A percentile compares a stretch with the other conserved stretches of the same genome.
These are phyloP conservation scores for Sporothrix euskadiensis DNA, from an alignment of 2,329 filamentous ascomycete species.

Conservation along the genomic window DNA sequence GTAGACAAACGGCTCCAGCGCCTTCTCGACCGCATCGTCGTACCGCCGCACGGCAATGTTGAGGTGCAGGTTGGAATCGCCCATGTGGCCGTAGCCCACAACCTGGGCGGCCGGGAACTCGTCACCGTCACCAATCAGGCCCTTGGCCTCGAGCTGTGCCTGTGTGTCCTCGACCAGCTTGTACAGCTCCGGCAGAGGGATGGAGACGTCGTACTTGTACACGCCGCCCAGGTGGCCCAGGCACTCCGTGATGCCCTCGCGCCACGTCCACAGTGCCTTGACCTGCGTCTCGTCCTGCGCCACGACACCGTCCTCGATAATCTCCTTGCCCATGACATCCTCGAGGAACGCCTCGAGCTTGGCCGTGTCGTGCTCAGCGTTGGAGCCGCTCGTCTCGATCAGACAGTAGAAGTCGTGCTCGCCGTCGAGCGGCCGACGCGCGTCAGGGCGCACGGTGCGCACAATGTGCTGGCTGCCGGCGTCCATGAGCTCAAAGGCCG, in stretches of 20 bases:
- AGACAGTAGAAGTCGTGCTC: constrained; percentile 94
- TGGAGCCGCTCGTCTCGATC: constrained; percentile 93
- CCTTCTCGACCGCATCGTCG: constrained; percentile 81
- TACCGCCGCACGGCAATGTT: constrained; percentile 84
- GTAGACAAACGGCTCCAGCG: constrained; percentile 92
- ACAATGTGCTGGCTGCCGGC: constrained; percentile 77
- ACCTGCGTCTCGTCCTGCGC: constrained; percentile 93
- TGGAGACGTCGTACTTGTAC: constrained; percentile 98
- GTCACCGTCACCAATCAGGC: constrained; percentile 74
- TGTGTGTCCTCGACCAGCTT: constrained; percentile 82
- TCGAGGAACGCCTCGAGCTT: constrained; percentile 92
- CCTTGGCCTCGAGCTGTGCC: constrained; percentile 68
- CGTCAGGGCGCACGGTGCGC: constrained; percentile 66
- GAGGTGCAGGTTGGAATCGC: constrained; percentile 90
- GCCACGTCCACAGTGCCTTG: constrained; percentile 82
- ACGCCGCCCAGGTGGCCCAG: constrained; percentile 89
- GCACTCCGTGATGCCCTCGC: constrained; percentile 89
- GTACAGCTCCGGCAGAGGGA: constrained; percentile 86
- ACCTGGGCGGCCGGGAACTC: constrained; percentile 80
- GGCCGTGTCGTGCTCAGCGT: constrained; percentile 86
- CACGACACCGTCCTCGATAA: constrained; percentile 85
- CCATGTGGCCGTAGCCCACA: constrained; percentile 98
- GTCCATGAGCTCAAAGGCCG: constrained; percentile 98
- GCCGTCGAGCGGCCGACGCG: constrained; percentile 76
- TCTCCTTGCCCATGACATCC: constrained; percentile 79